Percentiles rank a stretch among this genome's conserved stretches.
phyloP scores from a whole-genome alignment of 73 alveolate species.

The Urostyla sp. region DNA sequence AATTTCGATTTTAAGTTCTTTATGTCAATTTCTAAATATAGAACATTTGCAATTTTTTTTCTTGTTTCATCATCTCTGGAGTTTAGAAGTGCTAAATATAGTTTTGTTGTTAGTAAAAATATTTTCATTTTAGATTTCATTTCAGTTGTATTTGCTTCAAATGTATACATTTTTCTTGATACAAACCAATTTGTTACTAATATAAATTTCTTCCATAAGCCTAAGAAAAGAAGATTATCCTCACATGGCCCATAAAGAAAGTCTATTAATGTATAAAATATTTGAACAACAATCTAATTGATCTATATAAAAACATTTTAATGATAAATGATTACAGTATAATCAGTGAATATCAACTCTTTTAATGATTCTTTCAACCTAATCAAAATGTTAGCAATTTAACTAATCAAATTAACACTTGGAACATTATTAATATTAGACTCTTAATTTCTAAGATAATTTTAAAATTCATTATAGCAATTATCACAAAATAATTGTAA shows the following conservation, averaged over 20 bases:
- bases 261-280: slow-evolving; percentile 48
- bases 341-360: not conserved
- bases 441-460: slow-evolving; percentile 35
- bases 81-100: not conserved
- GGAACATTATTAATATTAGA: not conserved
- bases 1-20: not conserved
- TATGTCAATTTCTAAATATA: not conserved
- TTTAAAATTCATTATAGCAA: slow-evolving; percentile 29
- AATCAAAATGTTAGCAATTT: slow-evolving; percentile 31
- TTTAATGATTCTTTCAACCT: not conserved
- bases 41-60: not conserved
- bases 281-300: slow-evolving; percentile 7
- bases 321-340: not conserved
- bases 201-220: slow-evolving; percentile 55
- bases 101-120: not conserved
- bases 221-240: slow-evolving; percentile 41
- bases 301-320: not conserved
- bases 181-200: slow-evolving; percentile 37
- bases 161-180: slow-evolving; percentile 19
- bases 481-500: slow-evolving; percentile 24
- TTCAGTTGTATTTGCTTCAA: slow-evolving; percentile 18
- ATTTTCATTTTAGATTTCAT: not conserved
- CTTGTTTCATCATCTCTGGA: not conserved
- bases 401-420: slow-evolving; percentile 13
- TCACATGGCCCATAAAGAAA: slow-evolving; percentile 66